These are phyloP conservation scores for Firmiana major DNA, from an alignment of 345 rosid genomes.

Conservation along the genomic window DNA sequence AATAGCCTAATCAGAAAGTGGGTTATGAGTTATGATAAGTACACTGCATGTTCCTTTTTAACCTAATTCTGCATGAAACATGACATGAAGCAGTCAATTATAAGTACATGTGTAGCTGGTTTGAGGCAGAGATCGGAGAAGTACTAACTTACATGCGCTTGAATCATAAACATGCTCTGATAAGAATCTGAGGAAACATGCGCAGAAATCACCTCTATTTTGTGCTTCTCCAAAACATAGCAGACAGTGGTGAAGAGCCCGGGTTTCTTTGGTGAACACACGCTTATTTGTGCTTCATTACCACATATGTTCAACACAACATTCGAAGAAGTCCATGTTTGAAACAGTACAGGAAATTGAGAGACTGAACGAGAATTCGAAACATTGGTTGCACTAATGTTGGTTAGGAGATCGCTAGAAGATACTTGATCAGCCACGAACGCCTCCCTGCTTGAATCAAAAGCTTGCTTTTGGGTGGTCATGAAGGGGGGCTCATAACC, in stretches of 20 bases:
- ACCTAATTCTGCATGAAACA: no score
- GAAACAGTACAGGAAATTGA: constrained; percentile 36
- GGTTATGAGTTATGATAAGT: no score
- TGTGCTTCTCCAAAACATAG: constrained; percentile 54
- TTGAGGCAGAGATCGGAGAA: background rate
- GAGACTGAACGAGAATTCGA: constrained; percentile 18
- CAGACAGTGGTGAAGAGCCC: constrained; percentile 50
- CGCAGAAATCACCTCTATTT: constrained; percentile 50
- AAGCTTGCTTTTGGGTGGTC: constrained; percentile 23
- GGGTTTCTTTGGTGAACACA: constrained; percentile 44
- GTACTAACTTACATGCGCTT: constrained; percentile 41
- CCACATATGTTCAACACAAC: constrained; percentile 59
- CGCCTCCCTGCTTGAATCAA: constrained; percentile 7
- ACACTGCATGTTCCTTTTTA: no score
- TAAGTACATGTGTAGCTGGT: background rate
- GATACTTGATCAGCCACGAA: constrained; percentile 45
- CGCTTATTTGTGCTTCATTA: constrained; percentile 50
- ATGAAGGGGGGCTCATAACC: constrained; percentile 26
- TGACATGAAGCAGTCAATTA: no score
- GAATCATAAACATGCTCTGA: constrained; percentile 50
- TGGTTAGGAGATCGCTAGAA: constrained; percentile 7
- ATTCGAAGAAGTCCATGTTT: constrained; percentile 59
- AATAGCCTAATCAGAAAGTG: no score
- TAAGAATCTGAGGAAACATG: constrained; percentile 39
- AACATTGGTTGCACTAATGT: constrained; percentile 5